Evolutionary conservation across 495 filamentous ascomycete species (phyloP), one percentile per base, ranked within the genome.

Genomic region (Rostrohypoxylon terebratum): DNA sequence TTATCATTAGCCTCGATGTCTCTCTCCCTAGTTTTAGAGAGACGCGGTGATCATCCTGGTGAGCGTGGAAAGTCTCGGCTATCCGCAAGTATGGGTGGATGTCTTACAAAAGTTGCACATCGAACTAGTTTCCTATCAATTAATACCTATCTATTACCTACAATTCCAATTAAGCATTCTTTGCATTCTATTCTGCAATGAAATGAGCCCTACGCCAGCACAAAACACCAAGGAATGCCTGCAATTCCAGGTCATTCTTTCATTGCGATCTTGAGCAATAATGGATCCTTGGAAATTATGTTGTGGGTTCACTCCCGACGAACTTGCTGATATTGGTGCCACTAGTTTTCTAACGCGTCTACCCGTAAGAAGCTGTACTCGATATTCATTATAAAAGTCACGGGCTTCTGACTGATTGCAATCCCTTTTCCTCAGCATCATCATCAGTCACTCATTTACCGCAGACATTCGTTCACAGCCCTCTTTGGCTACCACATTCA

Each of bases 391-490:
- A 78, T 78, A 77, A 76, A 65, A 61, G 59, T 20, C 44, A n/a
- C 28, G 47, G 20, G 3, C 28, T 57, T 18, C 47, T 55, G n/a
- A 28, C 21, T 63, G 11, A 13, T 38, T 48, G 6, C 10, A 44
- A 50, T 2, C 18, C 3, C 3, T 66, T 34, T 60, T 38, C 25
- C 23, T 14, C 58, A 64, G 23, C 50, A 61, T 20, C 70, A 72
- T 64, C 72, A 47, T 45, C 68, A 65, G 48, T 53, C 66, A 50
- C 57, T 72, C 65, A 53, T 64, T 65, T 40, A 34, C 68, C 59
- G 16, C 45, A 72, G 65, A 72, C 73, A 66, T 31, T 76, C 68
- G 38, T 76, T 75, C 36, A 48, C 18, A 66, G 71, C 74, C 61
- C 40, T 44, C 6, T 68, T 57, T 57, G 63, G 71, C 74, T 45